Conservation (phyloP, 371 early-diverging fungal genomes). For the Mucor velutinosus region DNA sequence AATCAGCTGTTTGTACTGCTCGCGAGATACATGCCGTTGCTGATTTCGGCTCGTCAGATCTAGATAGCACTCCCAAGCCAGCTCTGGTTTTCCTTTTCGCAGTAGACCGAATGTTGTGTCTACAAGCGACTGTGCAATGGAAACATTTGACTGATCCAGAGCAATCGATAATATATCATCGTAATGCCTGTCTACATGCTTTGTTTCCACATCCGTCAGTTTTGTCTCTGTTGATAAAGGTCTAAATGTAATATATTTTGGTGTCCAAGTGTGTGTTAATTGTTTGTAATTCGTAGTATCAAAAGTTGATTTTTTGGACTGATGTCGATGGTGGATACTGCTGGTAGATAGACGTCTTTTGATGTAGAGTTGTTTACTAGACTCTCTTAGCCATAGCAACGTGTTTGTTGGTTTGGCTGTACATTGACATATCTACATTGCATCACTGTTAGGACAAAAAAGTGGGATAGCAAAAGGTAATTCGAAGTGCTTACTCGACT, state of each 20-base stretch:
- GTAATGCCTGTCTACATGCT: not conserved
- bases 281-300: not conserved
- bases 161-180: slow-evolving; percentile 35
- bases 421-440: not conserved
- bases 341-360: not conserved
- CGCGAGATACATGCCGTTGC: slow-evolving; percentile 36
- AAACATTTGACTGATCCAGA: slow-evolving; percentile 41
- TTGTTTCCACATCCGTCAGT: not conserved
- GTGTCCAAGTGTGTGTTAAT: not conserved
- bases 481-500: slow-evolving; percentile 1
- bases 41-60: slow-evolving; percentile 35
- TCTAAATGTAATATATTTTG: not conserved
- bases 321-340: not conserved
- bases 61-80: slow-evolving; percentile 51
- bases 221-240: not conserved
- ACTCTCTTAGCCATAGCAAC: not conserved
- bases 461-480: not conserved
- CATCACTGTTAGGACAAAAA: not conserved
- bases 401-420: not conserved
- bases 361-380: not conserved
- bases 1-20: slow-evolving; percentile 37
- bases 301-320: not conserved
- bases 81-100: slow-evolving; percentile 27
- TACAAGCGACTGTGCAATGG: slow-evolving; percentile 37
- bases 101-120: slow-evolving; percentile 28